Conservation (phyloP, 192 early-diverging fungal genomes). For the Glomus cerebriforme region DNA sequence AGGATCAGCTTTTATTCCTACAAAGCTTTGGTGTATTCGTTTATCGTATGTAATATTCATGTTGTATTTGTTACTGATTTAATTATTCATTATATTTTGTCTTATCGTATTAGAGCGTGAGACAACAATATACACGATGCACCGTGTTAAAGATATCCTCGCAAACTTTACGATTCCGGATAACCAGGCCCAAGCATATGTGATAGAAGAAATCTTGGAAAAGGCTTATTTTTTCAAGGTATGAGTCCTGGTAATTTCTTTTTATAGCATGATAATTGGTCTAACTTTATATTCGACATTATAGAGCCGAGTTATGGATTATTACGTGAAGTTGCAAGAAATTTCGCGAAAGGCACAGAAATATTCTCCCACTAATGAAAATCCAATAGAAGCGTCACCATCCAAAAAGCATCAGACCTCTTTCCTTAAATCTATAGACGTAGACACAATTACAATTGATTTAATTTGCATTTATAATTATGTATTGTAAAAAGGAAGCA, state of each 20-base stretch:
- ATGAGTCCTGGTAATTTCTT: neutral
- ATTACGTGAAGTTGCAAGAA: too few relatives aligned
- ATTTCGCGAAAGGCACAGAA: too few relatives aligned
- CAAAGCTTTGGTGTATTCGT: too few relatives aligned
- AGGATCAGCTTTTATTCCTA: too few relatives aligned
- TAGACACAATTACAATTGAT: too few relatives aligned
- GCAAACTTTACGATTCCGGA: neutral
- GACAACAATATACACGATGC: constrained; percentile 22
- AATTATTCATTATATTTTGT: constrained; percentile 14
- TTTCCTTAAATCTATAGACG: too few relatives aligned
- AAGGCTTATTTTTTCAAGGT: constrained; percentile 6
- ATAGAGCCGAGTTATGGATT: neutral
- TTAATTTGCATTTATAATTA: too few relatives aligned
- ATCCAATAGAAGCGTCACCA: too few relatives aligned
- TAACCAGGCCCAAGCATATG: neutral
- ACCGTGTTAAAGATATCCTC: neutral
- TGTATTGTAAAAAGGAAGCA: too few relatives aligned
- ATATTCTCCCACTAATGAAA: too few relatives aligned
- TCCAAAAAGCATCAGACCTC: too few relatives aligned
- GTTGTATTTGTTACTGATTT: neutral
- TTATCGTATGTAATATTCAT: too few relatives aligned
- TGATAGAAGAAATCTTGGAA: constrained; percentile 1
- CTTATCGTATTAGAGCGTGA: constrained; percentile 14
- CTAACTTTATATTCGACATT: constrained; percentile 19
- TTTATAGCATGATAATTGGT: neutral